Evolutionary conservation across 208 protist genomes (phyloP), one percentile per base, ranked within the genome.

Genomic region (Leishmania aethiopica): DNA sequence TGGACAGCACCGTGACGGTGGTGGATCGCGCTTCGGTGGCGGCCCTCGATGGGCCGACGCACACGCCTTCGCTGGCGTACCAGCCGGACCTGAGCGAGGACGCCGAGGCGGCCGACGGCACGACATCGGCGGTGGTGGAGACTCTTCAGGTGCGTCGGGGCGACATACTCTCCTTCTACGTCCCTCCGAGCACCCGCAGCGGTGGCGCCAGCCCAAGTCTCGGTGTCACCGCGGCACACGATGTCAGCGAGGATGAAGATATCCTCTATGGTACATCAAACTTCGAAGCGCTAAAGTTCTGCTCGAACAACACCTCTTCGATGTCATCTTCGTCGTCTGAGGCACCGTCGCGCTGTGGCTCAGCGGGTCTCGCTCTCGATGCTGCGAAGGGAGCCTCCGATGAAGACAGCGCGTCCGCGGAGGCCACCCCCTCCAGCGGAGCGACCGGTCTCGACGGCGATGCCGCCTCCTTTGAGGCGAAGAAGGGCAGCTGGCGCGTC

Each of bases 81-180:
- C 72, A 77, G 40, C 75, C 37, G 1, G 76, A 71, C 59, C 42
- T 57, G 28, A 57, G 35, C 51, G 59, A 40, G 37, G 71, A 37
- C 40, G 60, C 75, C n/a, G 53, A 59, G 45, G 57, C 55, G 47
- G 62, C 7, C 17, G 37, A 1, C 37, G 37, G 15, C 40, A 53
- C 51, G 25, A 69, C 80, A 32, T 45, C 64, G 28, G 57, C 47
- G 17, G 67, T 77, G 37, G 81, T 84, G 64, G 80, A 75, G 67
- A 69, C 25, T 13, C 71, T 90, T 37, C 45, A 62, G 37, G 85
- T 92, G n/a, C 78, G 42, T 45, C 87, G 90, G 3, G 88, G 88
- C 28, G 88, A 91, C 67, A 88, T 93, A 62, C 78, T 93, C 72
- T 78, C 83, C 37, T 91, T 90, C 77, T 75, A 82, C 49, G 75